Base-by-base conservation (phyloP, 768 basidiomycete species). In the Pleurotus sapidus region DNA sequence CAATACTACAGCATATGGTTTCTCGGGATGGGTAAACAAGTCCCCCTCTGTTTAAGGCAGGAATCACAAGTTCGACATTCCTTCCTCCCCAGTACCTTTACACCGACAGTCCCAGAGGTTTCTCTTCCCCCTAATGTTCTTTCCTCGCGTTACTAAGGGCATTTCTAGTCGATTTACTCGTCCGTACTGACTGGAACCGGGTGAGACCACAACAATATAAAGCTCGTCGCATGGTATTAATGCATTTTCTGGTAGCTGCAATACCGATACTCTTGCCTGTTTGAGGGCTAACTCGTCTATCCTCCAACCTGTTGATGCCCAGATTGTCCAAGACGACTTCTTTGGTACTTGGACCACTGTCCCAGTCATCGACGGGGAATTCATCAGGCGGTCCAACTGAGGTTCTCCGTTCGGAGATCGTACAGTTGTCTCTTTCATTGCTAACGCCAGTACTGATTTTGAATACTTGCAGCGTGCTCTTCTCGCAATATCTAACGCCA, bases 401-500 rank as follows among this genome's bases (percentile, higher is more conserved):
- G 30, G 67, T 70, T 0, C 62, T 74, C 7, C 46, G 49, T 9
- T 55, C 60, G 40, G 65, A 70, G n/a, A 43, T 57, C 11, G 70
- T 48, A 6, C 20, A 1, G 7, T 37, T 58, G 42, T 27, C 15
- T 39, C 9, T 30, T 46, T 57, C 12, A 1, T 58, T 69, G 4
- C 62, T 80, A 20, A 11, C 14, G n/a, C 27, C 17, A 12, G 63
- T 54, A 67, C n/a, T 49, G 14, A 30, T 7, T 6, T 14, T 23
- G 46, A 25, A 30, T 7, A 30, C 24, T 49, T 14, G 80, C 48
- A 49, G 47, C 17, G 27, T 15, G 23, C 11, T 0, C 47, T 49
- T 3, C 68, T 75, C 11, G 60, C 75, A 1, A 69, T 78, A 0
- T 77, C 76, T 2, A 81, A 81, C 55, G 60, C 68, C 0, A 63